Evolutionary conservation across 306 rosid genomes (phyloP), one percentile per base, ranked within the genome.

Genomic region (Purshia tridentata): DNA sequence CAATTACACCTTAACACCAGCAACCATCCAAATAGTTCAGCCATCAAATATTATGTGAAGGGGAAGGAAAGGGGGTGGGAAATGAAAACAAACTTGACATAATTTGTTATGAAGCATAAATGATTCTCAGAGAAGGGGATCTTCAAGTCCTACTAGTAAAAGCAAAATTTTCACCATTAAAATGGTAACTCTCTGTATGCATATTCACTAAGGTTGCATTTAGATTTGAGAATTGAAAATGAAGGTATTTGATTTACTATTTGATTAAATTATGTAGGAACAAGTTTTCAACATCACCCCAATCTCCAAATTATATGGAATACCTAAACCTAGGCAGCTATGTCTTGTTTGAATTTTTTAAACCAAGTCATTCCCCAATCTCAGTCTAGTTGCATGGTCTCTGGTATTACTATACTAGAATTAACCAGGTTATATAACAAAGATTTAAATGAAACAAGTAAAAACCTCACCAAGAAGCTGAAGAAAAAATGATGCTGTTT

Each of bases 1-100:
- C 63, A 40, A 52, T 68, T 53, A 44, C 41, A 35, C 61, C 44
- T 50, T 47, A 82, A 61, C 60, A 68, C 56, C 64, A 52, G 18
- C 41, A 12, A n/a, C 9, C 39, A 29, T 58, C 42, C 35, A 29
- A 29, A 29, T 29, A 29, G 35, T 29, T 23, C 41, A 12, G 18
- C 9, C 39, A 29, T 58, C 42, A 23, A 55, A 56, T 20, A 55
- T 20, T 6, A 4, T 19, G 35, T 29, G 35, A 29, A 29, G 35
- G 35, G 35, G 2, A 29, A 29, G 35, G 2, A 29, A 29, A 29
- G 35, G 35, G 35, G 35, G 35, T 1, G 19, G 20, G 11, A 2
- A 55, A n/a, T n/a, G 0, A 12, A 55, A 55, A 3, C 23, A 55
- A 55, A 55, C 15, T 9, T 14, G 4, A 6, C 13, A 12, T 8